Evolutionary conservation across 2,329 filamentous ascomycete species (phyloP).

Genomic region (Xylariaceae sp.): DNA sequence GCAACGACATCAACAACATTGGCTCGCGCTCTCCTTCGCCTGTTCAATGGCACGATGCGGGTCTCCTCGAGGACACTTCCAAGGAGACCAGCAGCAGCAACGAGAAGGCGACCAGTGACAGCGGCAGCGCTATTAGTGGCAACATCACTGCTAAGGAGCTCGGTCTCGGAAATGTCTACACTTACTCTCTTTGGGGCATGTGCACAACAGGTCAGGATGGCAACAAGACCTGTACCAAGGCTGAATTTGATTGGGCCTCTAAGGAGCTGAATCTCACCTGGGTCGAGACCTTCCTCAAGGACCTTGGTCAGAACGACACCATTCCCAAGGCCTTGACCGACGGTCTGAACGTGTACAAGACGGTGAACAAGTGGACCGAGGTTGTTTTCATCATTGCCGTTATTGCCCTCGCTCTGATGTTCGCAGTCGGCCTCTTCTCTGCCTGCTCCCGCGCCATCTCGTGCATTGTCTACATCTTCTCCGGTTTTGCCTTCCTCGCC

Average conservation of each 20-base stretch:
- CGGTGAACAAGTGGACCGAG: conserved; percentile 76
- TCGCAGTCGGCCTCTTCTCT: conserved; percentile 76
- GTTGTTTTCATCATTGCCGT: conserved; percentile 74
- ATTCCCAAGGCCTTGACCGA: conserved; percentile 65
- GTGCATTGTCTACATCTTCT: conserved; percentile 75
- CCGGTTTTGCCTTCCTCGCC: conserved; percentile 54
- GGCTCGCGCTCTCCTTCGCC: conserved; percentile 13
- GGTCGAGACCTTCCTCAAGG: conserved; percentile 38
- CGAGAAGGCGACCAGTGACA: conserved; percentile 7
- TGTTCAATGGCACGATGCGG: conserved; percentile 18
- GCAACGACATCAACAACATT: conserved; percentile 11
- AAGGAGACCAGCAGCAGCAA: neutral
- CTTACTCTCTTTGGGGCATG: conserved; percentile 82
- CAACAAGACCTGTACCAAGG: conserved; percentile 63
- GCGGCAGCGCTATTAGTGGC: conserved; percentile 23
- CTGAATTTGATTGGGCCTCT: conserved; percentile 73
- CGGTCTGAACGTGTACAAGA: conserved; percentile 69
- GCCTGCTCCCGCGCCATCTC: conserved; percentile 79
- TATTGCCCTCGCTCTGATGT: conserved; percentile 63
- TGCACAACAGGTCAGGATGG: conserved; percentile 61
- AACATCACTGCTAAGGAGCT: conserved; percentile 58
- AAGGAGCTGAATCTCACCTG: conserved; percentile 57
- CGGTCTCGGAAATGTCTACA: conserved; percentile 71
- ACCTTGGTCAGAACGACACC: conserved; percentile 51
- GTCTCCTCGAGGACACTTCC: conserved; percentile 24